Conservation (phyloP, 495 filamentous ascomycete species). For the Cenococcum geophilum region DNA sequence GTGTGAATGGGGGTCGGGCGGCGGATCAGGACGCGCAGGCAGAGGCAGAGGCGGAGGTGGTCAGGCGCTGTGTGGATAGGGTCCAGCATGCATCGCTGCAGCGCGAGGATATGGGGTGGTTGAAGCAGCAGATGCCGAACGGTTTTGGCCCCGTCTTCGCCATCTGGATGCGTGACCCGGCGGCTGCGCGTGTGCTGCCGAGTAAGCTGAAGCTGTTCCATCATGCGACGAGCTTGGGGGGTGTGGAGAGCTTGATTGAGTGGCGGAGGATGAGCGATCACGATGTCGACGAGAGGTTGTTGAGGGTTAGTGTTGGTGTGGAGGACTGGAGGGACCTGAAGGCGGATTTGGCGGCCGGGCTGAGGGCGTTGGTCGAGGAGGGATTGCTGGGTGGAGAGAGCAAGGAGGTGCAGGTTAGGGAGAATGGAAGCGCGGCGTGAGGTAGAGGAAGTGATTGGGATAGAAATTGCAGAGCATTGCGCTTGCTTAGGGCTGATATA, state of each 20-base stretch:
- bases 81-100: slow-evolving; percentile 76
- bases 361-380: slow-evolving; percentile 51
- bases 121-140: slow-evolving; percentile 82
- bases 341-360: slow-evolving; percentile 65
- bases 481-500: no score
- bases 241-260: slow-evolving; percentile 90
- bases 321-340: slow-evolving; percentile 83
- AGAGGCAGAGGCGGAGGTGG: slow-evolving; percentile 35
- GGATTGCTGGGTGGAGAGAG: neutral
- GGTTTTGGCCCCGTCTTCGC: slow-evolving; percentile 88
- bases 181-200: slow-evolving; percentile 61
- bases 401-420: neutral
- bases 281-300: slow-evolving; percentile 61
- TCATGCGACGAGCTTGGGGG: slow-evolving; percentile 89
- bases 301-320: slow-evolving; percentile 79
- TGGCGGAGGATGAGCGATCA: slow-evolving; percentile 81
- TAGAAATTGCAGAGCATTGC: no score
- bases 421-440: neutral
- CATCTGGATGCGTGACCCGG: slow-evolving; percentile 55
- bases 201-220: slow-evolving; percentile 77
- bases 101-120: slow-evolving; percentile 58
- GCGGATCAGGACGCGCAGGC: no score
- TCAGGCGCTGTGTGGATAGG: no score
- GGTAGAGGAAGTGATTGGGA: no score
- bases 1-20: slow-evolving; percentile 42